phyloP scores from a whole-genome alignment of 2,329 filamentous ascomycete genomes.

The Fusarium palustre region DNA sequence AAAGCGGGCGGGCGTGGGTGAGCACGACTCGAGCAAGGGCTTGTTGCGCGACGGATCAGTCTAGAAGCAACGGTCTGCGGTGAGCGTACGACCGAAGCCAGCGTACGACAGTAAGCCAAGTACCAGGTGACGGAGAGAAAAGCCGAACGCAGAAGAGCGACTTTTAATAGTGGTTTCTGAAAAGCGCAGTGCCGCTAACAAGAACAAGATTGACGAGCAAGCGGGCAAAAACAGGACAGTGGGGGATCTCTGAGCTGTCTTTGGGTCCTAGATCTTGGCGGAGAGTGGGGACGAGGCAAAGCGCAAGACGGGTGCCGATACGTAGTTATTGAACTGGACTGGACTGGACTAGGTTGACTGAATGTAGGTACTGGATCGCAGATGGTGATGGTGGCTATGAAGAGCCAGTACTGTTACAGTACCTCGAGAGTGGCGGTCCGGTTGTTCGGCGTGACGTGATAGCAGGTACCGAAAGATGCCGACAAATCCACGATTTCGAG shows the following conservation, averaged over 20 bases:
- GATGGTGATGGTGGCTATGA: constrained; percentile 33
- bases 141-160: constrained; percentile 26
- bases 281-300: constrained; percentile 41
- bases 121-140: constrained; percentile 21
- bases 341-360: background rate
- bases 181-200: constrained; percentile 25
- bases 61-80: constrained; percentile 36
- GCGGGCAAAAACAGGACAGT: constrained; percentile 33
- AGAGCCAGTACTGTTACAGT: constrained; percentile 17
- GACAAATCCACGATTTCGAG: constrained; percentile 19
- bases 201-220: constrained; percentile 24
- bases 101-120: constrained; percentile 38
- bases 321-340: constrained; percentile 9
- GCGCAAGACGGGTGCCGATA: constrained; percentile 16
- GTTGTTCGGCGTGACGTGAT: constrained; percentile 28
- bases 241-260: constrained; percentile 37
- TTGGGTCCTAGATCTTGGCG: constrained; percentile 32
- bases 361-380: constrained; percentile 11
- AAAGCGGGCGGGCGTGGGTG: constrained; percentile 26
- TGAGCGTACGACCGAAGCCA: constrained; percentile 30
- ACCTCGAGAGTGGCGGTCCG: constrained; percentile 27
- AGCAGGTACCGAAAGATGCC: constrained; percentile 15
- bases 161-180: constrained; percentile 4
- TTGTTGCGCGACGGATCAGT: constrained; percentile 39
- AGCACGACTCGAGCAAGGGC: constrained; percentile 38